Evolutionary conservation across 176 grass and related monocot genomes (phyloP), one percentile per base, ranked within the genome.

Genomic region (Phoenix roebelenii): DNA sequence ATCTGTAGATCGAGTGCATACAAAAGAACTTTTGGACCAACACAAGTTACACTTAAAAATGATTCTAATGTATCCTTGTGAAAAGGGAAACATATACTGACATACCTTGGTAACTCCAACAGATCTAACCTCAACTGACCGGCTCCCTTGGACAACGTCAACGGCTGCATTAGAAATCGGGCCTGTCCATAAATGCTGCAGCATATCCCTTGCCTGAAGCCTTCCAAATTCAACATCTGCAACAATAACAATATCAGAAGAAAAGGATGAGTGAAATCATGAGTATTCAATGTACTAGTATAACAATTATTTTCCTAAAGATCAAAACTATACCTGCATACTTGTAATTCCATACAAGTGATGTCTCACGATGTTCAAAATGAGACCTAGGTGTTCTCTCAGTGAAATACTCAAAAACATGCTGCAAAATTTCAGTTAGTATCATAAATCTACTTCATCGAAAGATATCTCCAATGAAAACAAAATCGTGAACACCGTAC

Each of bases 301-400:
- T 44, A 44, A 44, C 35, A 44, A 44, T 39, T 44, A 44, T 44
- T 44, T 44, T 44, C 2, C 35, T 44, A 44, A 76, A 61, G 5
- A 19, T 56, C 23, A 68, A 58, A 17, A 51, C 70, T 56, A 3
- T 72, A 85, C 93, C 93, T 29, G 93, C 93, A 71, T 98, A 98
- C 72, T 98, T 98, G 76, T 92, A 98, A 26, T 92, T 98, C 93
- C 93, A 98, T 44, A 98, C 93, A 79, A 98, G 89, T 63, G 93
- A 98, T 22, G 93, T 98, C 55, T 98, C 93, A 29, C 93, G 84
- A 48, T 98, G 93, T 71, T 98, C 93, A 18, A 98, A 98, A 76
- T 98, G 93, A 76, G 93, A 98, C 50, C 93, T 81, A 49, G 93
- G 93, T 19, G 93, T 98, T 71, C 93, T 88, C 80, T 92, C 93